A percentile compares a stretch with the other conserved stretches of the same genome.
Conservation (phyloP, 257 asterid species). For the Penstemon newberryi region DNA sequence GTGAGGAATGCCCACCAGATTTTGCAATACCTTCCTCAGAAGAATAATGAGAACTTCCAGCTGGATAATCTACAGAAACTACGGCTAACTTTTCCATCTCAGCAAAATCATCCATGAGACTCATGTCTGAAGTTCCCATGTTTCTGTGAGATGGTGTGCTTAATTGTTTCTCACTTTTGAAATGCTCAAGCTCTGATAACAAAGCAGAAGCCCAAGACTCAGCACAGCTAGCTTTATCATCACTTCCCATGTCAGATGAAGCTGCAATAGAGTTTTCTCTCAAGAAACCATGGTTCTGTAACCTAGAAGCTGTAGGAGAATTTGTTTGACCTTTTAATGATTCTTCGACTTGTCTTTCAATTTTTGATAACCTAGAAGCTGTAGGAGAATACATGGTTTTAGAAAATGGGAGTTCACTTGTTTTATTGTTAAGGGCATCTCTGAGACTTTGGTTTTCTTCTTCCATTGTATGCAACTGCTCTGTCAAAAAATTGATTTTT, state of each 20-base stretch:
- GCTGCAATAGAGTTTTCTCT: constrained; percentile 42
- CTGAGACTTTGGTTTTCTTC: constrained; percentile 62
- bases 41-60: constrained; percentile 37
- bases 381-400: constrained; percentile 26
- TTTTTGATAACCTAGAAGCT: constrained; percentile 33
- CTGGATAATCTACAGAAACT: constrained; percentile 43
- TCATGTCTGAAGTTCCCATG: constrained; percentile 59
- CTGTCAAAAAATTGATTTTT: constrained; percentile 42
- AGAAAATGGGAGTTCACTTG: constrained; percentile 34
- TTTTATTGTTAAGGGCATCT: constrained; percentile 42
- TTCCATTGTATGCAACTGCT: constrained; percentile 54
- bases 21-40: constrained; percentile 37
- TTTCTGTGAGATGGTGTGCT: constrained; percentile 36
- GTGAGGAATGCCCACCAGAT: constrained; percentile 22
- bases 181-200: constrained; percentile 62
- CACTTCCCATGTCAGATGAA: constrained; percentile 63
- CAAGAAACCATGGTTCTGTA: constrained; percentile 30
- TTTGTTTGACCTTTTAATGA: constrained; percentile 23
- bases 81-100: constrained; percentile 89
- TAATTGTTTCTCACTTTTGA: constrained; percentile 43
- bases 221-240: constrained; percentile 61
- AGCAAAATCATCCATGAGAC: constrained; percentile 85
- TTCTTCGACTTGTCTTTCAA: constrained; percentile 32
- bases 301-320: neutral
- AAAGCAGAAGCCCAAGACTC: constrained; percentile 75